Percentiles rank a stretch among this genome's conserved stretches.
These are phyloP conservation scores for Lactarius sanguifluus DNA, from an alignment of 768 basidiomycete species.

Conservation along the genomic window DNA sequence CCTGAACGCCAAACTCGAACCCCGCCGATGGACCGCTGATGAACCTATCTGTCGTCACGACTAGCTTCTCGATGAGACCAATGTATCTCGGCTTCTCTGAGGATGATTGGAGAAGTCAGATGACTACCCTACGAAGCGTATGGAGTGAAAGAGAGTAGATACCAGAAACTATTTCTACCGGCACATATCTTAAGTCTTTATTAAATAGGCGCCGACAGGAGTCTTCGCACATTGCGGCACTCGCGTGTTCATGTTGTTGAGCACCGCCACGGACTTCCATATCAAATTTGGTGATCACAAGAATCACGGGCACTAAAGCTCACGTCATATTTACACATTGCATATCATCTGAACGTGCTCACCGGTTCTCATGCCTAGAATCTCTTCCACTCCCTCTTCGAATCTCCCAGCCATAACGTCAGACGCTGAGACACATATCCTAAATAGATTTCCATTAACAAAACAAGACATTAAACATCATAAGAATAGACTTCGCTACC, in stretches of 20 bases:
- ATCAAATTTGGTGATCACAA: constrained; percentile 17
- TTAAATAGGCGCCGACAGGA: neutral
- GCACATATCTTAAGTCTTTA: neutral
- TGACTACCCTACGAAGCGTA: neutral
- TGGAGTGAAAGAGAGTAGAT: neutral
- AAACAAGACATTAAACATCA: neutral
- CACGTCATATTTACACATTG: neutral
- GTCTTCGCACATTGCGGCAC: neutral
- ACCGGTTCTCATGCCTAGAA: constrained; percentile 13
- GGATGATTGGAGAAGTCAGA: neutral
- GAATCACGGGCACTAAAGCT: constrained; percentile 3
- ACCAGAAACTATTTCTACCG: constrained; percentile 16
- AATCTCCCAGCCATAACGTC: neutral
- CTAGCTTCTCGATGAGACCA: neutral
- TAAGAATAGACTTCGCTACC: neutral
- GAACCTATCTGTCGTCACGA: neutral
- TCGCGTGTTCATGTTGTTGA: neutral
- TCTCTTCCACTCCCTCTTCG: neutral
- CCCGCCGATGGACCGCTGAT: neutral
- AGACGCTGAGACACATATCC: constrained; percentile 14
- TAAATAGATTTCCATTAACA: neutral
- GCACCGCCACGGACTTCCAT: neutral
- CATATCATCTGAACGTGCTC: neutral
- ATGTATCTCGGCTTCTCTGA: neutral
- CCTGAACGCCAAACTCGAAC: neutral